phyloP scores from a whole-genome alignment of 2,329 filamentous ascomycete species.

The Colletotrichum sp. region DNA sequence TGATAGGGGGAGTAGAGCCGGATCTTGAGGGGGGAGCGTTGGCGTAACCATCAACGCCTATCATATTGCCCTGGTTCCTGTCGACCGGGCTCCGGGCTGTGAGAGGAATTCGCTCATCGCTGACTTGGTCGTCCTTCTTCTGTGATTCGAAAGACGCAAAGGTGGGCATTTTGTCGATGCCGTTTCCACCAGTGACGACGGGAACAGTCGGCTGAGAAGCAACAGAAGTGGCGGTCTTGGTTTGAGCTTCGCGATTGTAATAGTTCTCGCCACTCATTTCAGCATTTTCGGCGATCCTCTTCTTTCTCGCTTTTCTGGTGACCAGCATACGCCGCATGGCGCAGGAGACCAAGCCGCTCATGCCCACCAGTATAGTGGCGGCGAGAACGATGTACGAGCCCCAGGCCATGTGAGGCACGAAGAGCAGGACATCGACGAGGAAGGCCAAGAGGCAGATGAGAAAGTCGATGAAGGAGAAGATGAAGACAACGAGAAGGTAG shows the following conservation, averaged over 20 bases:
- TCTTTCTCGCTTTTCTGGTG: slow-evolving; percentile 90
- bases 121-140: slow-evolving; percentile 63
- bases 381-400: slow-evolving; percentile 92
- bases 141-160: slow-evolving; percentile 74
- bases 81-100: slow-evolving; percentile 69
- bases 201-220: slow-evolving; percentile 64
- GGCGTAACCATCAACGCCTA: slow-evolving; percentile 38
- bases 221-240: slow-evolving; percentile 48
- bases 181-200: slow-evolving; percentile 60
- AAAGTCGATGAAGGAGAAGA: slow-evolving; percentile 85
- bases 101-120: slow-evolving; percentile 74
- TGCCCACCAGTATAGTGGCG: slow-evolving; percentile 83
- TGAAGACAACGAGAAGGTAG: slow-evolving; percentile 84
- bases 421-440: slow-evolving; percentile 90
- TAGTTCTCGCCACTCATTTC: slow-evolving; percentile 97
- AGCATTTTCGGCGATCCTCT: slow-evolving; percentile 88
- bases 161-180: slow-evolving; percentile 53
- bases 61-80: slow-evolving; percentile 52
- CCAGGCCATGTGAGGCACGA: slow-evolving; percentile 93
- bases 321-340: slow-evolving; percentile 94
- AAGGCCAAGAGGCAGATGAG: slow-evolving; percentile 86
- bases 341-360: slow-evolving; percentile 85
- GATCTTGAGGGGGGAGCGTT: slow-evolving; percentile 36
- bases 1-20: slow-evolving; percentile 39
- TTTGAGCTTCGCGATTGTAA: slow-evolving; percentile 73